A percentile compares a stretch with the other conserved stretches of the same genome.
Evolutionary conservation across 2,329 filamentous ascomycete species (phyloP).

Genomic region (Pestalotiopsis sp.): DNA sequence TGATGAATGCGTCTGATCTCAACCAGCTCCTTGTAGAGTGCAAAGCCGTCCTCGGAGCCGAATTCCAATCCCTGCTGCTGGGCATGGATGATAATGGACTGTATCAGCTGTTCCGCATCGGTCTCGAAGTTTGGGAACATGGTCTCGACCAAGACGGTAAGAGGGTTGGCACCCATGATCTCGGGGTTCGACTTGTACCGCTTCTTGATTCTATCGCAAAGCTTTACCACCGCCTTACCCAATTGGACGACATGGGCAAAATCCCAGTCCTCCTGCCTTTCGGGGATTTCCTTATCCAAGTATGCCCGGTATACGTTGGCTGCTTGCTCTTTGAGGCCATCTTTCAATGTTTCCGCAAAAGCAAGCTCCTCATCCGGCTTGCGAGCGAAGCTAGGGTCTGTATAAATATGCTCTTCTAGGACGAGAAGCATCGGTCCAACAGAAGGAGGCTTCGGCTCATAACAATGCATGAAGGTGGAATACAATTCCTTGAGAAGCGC

Average conservation of each 20-base stretch:
- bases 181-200: conserved; percentile 86
- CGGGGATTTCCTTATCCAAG: conserved; percentile 78
- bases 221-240: conserved; percentile 80
- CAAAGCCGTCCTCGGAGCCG: conserved; percentile 89
- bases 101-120: conserved; percentile 84
- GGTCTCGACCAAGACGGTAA: conserved; percentile 76
- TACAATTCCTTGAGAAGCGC: conserved; percentile 84
- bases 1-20: conserved; percentile 82
- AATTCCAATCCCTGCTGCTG: conserved; percentile 74
- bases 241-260: conserved; percentile 89
- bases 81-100: conserved; percentile 75
- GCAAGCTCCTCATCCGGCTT: conserved; percentile 70
- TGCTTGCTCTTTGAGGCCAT: conserved; percentile 74
- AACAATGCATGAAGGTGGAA: conserved; percentile 84
- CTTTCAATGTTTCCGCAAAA: conserved; percentile 73
- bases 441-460: conserved; percentile 82
- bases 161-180: conserved; percentile 73
- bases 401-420: conserved; percentile 79
- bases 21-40: conserved; percentile 86
- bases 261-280: conserved; percentile 82
- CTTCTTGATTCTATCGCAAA: conserved; percentile 89
- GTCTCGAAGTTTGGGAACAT: conserved; percentile 89
- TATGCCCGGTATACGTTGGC: conserved; percentile 78
- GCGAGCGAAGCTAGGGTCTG: conserved; percentile 75
- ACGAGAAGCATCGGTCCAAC: conserved; percentile 80